phyloP scores from a whole-genome alignment of 2,329 filamentous ascomycete species.

The Rhynchosporium agropyri region DNA sequence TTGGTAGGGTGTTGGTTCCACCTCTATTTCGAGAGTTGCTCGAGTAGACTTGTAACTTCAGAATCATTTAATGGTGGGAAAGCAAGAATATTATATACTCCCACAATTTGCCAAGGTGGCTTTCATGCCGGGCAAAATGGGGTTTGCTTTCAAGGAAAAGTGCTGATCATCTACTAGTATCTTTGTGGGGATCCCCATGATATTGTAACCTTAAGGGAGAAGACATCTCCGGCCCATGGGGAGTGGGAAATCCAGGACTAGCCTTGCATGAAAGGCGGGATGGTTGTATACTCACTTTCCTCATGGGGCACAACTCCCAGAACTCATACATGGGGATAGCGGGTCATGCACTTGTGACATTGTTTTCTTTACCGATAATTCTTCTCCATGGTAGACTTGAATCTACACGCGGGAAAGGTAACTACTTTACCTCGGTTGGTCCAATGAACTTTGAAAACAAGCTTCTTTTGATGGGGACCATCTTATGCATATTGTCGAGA shows the following conservation, averaged over 20 bases:
- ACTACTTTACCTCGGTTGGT: too few species aligned
- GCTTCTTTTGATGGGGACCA: too few species aligned
- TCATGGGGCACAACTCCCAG: too few species aligned
- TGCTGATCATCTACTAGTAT: not conserved
- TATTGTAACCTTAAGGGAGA: not conserved
- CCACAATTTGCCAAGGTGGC: not conserved
- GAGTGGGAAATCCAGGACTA: not conserved
- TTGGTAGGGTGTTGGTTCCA: not conserved
- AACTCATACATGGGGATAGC: too few species aligned
- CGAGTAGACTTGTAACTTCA: not conserved
- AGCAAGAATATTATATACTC: not conserved
- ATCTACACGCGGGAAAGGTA: too few species aligned
- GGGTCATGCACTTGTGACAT: too few species aligned
- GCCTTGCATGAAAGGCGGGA: not conserved
- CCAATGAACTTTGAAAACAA: too few species aligned
- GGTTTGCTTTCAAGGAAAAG: not conserved
- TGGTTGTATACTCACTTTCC: not conserved
- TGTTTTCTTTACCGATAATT: too few species aligned
- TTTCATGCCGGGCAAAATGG: not conserved
- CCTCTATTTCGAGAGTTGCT: not conserved
- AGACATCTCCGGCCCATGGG: slow-evolving; percentile 8
- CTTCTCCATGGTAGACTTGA: too few species aligned
- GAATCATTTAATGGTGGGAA: not conserved
- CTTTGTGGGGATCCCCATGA: slow-evolving; percentile 1
- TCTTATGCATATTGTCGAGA: too few species aligned